phyloP scores from a whole-genome alignment of 345 rosid species.

The Eucalyptus caleyi region DNA sequence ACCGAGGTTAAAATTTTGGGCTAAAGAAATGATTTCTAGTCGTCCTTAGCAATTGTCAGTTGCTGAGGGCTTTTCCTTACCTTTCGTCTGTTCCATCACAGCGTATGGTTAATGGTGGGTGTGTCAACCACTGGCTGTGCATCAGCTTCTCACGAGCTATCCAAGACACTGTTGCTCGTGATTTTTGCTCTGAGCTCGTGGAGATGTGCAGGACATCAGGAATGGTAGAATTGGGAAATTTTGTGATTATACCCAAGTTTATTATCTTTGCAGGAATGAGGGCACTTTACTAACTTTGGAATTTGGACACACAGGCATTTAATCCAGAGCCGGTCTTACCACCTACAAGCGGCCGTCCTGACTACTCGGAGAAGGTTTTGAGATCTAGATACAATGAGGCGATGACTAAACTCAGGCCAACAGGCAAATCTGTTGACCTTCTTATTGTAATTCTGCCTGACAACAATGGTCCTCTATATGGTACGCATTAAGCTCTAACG shows the following conservation, averaged over 20 bases:
- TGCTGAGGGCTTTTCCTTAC: background rate
- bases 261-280: background rate
- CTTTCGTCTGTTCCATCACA: constrained; percentile 9
- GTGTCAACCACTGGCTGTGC: constrained; percentile 81
- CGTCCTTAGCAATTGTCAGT: background rate
- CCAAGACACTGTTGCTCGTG: constrained; percentile 50
- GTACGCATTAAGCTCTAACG: constrained; percentile 12
- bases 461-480: constrained; percentile 86
- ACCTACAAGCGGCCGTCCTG: constrained; percentile 58
- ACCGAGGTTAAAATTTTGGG: background rate
- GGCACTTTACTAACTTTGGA: background rate
- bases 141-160: constrained; percentile 72
- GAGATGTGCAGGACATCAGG: constrained; percentile 77
- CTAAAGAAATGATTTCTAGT: background rate
- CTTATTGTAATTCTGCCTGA: constrained; percentile 89
- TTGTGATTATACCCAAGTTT: background rate
- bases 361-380: constrained; percentile 66
- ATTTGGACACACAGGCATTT: constrained; percentile 36
- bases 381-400: constrained; percentile 75
- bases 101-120: constrained; percentile 98
- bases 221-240: constrained; percentile 40
- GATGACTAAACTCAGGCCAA: constrained; percentile 35
- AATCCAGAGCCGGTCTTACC: constrained; percentile 69
- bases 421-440: constrained; percentile 66
- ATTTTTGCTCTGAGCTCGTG: constrained; percentile 77